Percentiles rank a stretch among this genome's conserved stretches.
Evolutionary conservation across 805 yeast genomes (phyloP).

Genomic region (Candida ficus): DNA sequence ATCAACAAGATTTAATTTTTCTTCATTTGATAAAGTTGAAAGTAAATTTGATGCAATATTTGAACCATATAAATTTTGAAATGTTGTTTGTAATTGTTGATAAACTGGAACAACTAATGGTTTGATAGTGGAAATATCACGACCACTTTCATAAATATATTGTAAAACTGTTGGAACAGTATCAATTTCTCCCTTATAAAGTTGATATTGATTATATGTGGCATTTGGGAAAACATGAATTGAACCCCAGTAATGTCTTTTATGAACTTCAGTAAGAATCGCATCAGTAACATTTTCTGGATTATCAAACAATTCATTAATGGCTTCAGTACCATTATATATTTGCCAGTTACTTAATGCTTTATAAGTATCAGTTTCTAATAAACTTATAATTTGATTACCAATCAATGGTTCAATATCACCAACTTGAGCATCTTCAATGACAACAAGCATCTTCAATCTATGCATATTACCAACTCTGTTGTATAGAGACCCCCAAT

Average conservation of each 20-base stretch:
- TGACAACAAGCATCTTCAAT: conserved; percentile 28
- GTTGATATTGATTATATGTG: conserved; percentile 25
- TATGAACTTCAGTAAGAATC: conserved; percentile 40
- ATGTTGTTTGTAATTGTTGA: conserved; percentile 30
- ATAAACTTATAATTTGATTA: conserved; percentile 31
- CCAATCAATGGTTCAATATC: conserved; percentile 15
- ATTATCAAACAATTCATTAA: conserved; percentile 19
- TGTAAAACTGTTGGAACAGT: conserved; percentile 31
- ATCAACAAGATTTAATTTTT: conserved; percentile 20
- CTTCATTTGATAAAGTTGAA: conserved; percentile 22
- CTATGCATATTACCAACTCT: conserved; percentile 21
- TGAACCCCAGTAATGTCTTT: conserved; percentile 60
- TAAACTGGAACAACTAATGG: conserved; percentile 41
- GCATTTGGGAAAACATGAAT: conserved; percentile 49
- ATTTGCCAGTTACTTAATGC: conserved; percentile 39
- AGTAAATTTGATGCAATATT: conserved; percentile 26
- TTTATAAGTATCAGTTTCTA: conserved; percentile 50
- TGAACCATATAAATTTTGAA: conserved; percentile 16
- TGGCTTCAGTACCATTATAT: conserved; percentile 22
- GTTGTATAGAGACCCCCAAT: conserved; percentile 34
- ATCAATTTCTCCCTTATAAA: conserved; percentile 22
- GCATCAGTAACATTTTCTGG: conserved; percentile 29
- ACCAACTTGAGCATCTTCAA: conserved; percentile 29
- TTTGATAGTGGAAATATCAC: conserved; percentile 50
- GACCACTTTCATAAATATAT: conserved; percentile 54